Conservation (phyloP, 352 stramenopile species). For the Pilasporangium apinafurcum region DNA sequence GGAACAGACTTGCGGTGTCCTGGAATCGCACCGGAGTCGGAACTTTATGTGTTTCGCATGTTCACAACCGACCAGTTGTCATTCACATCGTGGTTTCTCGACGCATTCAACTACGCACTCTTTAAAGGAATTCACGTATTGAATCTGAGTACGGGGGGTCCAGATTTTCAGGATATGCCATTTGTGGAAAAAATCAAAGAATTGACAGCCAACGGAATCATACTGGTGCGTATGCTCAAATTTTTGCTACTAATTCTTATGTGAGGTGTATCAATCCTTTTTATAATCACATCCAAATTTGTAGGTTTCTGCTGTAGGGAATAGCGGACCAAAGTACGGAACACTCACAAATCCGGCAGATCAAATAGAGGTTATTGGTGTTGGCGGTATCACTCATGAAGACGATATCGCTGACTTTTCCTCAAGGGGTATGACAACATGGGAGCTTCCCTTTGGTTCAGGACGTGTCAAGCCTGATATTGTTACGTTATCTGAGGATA, state of each 20-base stretch:
- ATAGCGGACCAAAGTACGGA: constrained; percentile 79
- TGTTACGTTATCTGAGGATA: constrained; percentile 57
- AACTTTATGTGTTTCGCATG: constrained; percentile 79
- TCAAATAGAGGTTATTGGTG: constrained; percentile 79
- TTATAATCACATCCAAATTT: no score
- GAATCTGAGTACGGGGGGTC: constrained; percentile 84
- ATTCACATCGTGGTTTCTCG: constrained; percentile 88
- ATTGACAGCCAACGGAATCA: constrained; percentile 66
- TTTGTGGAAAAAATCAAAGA: constrained; percentile 89
- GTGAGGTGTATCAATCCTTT: no score
- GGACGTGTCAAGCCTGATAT: constrained; percentile 84
- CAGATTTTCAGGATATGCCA: constrained; percentile 79
- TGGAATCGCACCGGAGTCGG: constrained; percentile 68
- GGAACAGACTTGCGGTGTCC: constrained; percentile 53
- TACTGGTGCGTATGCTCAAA: constrained; percentile 54
- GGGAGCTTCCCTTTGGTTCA: constrained; percentile 76
- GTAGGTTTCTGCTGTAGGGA: constrained; percentile 77
- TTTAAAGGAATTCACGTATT: constrained; percentile 70
- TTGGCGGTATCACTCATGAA: constrained; percentile 58
- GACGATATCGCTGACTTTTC: constrained; percentile 72
- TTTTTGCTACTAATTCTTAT: no score
- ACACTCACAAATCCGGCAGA: constrained; percentile 83
- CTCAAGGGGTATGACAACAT: constrained; percentile 81
- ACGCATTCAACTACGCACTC: constrained; percentile 88
- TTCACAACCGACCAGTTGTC: constrained; percentile 84